These are phyloP conservation scores for Phytophthora foliorum DNA, from an alignment of 352 stramenopile genomes.

Conservation along the genomic window DNA sequence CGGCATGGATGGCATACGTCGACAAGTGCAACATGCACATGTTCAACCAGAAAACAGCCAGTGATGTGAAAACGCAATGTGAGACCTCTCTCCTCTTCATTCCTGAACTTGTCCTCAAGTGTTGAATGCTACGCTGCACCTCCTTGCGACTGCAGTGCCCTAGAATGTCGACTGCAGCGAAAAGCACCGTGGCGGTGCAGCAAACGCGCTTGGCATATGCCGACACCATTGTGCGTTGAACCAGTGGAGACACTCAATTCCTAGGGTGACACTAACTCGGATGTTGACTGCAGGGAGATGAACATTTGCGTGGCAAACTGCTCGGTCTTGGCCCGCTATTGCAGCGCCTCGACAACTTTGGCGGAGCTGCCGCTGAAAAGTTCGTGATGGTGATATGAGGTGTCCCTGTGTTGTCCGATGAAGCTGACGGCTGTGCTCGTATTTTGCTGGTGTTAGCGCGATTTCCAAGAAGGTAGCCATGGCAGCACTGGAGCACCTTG, in stretches of 20 bases:
- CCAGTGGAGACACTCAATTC: too few species aligned
- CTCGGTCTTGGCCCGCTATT: slow-evolving; percentile 61
- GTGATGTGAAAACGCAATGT: slow-evolving; percentile 24
- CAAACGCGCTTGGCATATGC: slow-evolving; percentile 56
- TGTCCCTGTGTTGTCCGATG: background rate
- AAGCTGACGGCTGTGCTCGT: background rate
- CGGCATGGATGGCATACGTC: slow-evolving; percentile 23
- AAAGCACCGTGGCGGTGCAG: slow-evolving; percentile 18
- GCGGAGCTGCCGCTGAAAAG: slow-evolving; percentile 47
- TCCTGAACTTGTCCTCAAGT: slow-evolving; percentile 22
- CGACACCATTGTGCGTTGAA: slow-evolving; percentile 52
- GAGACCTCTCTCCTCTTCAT: slow-evolving; percentile 4
- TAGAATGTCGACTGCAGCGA: slow-evolving; percentile 14
- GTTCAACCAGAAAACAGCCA: slow-evolving; percentile 18
- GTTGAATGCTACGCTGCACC: background rate
- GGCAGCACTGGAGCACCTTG: slow-evolving; percentile 38
- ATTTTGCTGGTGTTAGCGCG: slow-evolving; percentile 9
- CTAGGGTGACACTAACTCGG: background rate
- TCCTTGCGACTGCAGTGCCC: slow-evolving; percentile 1
- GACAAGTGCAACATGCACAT: slow-evolving; percentile 1
- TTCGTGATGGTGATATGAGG: slow-evolving; percentile 13
- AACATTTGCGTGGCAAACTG: slow-evolving; percentile 57
- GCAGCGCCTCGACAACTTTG: slow-evolving; percentile 59
- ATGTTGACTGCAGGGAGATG: slow-evolving; percentile 42
- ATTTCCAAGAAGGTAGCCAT: slow-evolving; percentile 29